phyloP scores from a whole-genome alignment of 139 green algal species.

The Micractinium sp. region DNA sequence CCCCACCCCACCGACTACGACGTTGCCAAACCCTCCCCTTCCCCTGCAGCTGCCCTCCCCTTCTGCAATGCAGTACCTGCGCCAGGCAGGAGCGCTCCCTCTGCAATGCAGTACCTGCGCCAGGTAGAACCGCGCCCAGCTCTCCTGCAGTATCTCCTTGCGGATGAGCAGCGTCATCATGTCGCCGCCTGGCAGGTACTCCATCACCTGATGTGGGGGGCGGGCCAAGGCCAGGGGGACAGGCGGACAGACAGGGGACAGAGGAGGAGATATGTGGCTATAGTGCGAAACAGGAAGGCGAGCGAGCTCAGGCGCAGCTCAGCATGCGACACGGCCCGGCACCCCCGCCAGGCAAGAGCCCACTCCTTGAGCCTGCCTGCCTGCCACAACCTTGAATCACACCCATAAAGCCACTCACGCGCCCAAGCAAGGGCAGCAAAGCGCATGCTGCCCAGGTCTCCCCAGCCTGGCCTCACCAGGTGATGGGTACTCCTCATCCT shows the following conservation, averaged over 20 bases:
- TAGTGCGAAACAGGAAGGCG: no score
- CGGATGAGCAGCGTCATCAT: slow-evolving; percentile 99
- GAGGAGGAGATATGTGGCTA: not conserved
- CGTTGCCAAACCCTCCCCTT: not conserved
- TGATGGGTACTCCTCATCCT: no score
- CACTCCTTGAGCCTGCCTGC: no score
- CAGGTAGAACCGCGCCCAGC: slow-evolving; percentile 58
- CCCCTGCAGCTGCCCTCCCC: not conserved
- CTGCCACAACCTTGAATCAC: not conserved
- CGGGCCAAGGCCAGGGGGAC: no score
- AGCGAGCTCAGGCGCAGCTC: no score
- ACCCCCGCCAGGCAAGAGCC: no score
- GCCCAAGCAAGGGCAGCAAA: not conserved
- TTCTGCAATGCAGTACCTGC: not conserved
- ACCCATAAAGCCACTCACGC: not conserved
- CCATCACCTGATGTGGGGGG: slow-evolving; percentile 90
- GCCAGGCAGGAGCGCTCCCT: no score
- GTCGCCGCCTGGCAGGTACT: slow-evolving; percentile 97
- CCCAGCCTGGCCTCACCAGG: no score
- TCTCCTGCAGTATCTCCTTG: slow-evolving; percentile 92
- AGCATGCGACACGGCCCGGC: no score
- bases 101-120: slow-evolving; percentile 18
- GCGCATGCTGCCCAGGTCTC: no score
- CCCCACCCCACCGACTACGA: not conserved
- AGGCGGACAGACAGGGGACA: no score